Conservation (phyloP, 495 filamentous ascomycete species). For the Tuber magnatum region DNA sequence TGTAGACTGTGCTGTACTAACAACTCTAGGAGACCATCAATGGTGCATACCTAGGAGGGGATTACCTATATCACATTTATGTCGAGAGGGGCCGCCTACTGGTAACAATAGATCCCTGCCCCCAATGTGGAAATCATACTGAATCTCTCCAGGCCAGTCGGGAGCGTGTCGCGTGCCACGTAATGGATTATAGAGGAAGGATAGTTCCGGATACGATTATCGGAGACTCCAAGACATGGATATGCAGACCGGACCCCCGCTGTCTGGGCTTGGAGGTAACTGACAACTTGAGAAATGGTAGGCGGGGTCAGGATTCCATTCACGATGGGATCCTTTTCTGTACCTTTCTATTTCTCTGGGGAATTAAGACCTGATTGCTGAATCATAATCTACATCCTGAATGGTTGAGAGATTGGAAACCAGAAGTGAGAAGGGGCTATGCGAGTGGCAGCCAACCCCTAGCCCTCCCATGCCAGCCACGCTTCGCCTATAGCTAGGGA, state of each 20-base stretch:
- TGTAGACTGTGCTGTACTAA: background rate
- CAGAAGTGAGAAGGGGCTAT: too few relatives aligned
- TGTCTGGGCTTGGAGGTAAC: background rate
- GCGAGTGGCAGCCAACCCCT: too few relatives aligned
- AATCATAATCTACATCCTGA: too few relatives aligned
- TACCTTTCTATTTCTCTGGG: too few relatives aligned
- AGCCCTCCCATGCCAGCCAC: too few relatives aligned
- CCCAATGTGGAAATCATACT: background rate
- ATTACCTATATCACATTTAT: background rate
- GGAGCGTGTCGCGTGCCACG: background rate
- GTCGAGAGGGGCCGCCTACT: background rate
- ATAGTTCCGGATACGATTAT: background rate
- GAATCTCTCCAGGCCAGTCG: background rate
- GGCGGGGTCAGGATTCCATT: too few relatives aligned
- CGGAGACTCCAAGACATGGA: background rate
- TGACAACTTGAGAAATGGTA: background rate
- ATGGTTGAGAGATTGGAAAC: too few relatives aligned
- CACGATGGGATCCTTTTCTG: too few relatives aligned
- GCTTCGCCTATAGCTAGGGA: too few relatives aligned
- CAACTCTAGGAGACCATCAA: background rate
- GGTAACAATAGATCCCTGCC: background rate
- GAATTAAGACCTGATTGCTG: too few relatives aligned
- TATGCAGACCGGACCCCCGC: background rate
- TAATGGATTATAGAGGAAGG: background rate
- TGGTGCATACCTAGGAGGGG: background rate